Percentiles rank a stretch among this genome's conserved stretches.
These are phyloP conservation scores for Akebia trifoliata DNA, from an alignment of 164 flowering plant species.

Conservation along the genomic window DNA sequence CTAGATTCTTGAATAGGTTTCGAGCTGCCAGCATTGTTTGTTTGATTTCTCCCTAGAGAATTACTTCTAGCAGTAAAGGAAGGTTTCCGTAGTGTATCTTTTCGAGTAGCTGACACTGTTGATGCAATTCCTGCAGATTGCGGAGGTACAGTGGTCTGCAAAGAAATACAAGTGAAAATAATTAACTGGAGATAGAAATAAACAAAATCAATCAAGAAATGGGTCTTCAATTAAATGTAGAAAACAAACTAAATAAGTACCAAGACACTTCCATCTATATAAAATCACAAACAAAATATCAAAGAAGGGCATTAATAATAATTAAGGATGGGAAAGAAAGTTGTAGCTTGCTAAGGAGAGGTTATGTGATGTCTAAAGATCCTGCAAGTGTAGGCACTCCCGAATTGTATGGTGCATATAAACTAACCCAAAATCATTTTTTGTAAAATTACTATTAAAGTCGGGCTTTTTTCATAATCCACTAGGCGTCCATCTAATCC, in stretches of 20 bases:
- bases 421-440: background rate
- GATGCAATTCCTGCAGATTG: constrained; percentile 31
- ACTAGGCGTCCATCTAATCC: background rate
- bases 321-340: background rate
- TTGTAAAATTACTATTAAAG: background rate
- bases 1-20: constrained; percentile 41
- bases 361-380: background rate
- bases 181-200: background rate
- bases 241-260: background rate
- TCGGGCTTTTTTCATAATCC: background rate
- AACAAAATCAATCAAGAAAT: background rate
- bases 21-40: constrained; percentile 28
- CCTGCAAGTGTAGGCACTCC: background rate
- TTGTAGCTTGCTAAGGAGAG: background rate
- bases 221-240: background rate
- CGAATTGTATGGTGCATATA: background rate
- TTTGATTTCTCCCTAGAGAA: constrained; percentile 23
- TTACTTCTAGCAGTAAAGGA: constrained; percentile 20
- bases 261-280: background rate
- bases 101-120: constrained; percentile 29
- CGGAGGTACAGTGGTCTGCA: constrained; percentile 40
- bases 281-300: background rate
- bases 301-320: background rate
- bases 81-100: constrained; percentile 22
- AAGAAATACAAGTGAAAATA: background rate